These are phyloP conservation scores for Monosporascus sp. DNA, from an alignment of 2,329 filamentous ascomycete species.

Conservation along the genomic window DNA sequence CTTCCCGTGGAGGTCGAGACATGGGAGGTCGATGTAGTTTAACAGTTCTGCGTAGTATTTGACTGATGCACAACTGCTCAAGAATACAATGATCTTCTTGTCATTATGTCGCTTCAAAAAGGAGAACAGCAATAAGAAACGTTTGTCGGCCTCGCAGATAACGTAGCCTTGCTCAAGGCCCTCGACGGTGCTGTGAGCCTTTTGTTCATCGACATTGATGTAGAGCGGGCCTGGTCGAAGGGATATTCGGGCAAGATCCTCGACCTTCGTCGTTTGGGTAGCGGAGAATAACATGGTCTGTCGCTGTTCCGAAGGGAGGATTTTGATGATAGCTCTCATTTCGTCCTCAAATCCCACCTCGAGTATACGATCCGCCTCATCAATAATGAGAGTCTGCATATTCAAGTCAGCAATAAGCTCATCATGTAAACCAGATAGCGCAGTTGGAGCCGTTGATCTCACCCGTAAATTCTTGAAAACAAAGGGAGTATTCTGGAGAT, in stretches of 20 bases:
- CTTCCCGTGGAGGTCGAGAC: slow-evolving; percentile 75
- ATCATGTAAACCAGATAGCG: not conserved
- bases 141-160: slow-evolving; percentile 85
- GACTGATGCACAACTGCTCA: slow-evolving; percentile 86
- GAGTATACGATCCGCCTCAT: slow-evolving; percentile 93
- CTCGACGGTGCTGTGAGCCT: slow-evolving; percentile 87
- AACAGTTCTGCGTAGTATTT: slow-evolving; percentile 94
- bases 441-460: not conserved
- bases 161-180: slow-evolving; percentile 96
- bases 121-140: slow-evolving; percentile 86
- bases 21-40: slow-evolving; percentile 84
- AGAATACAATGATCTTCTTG: slow-evolving; percentile 98
- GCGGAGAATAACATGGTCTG: slow-evolving; percentile 99
- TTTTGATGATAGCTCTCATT: slow-evolving; percentile 94
- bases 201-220: slow-evolving; percentile 90
- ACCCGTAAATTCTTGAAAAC: slow-evolving; percentile 32
- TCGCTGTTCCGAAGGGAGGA: slow-evolving; percentile 77
- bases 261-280: slow-evolving; percentile 97
- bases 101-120: slow-evolving; percentile 88
- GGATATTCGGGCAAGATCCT: slow-evolving; percentile 92
- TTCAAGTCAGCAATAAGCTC: slow-evolving; percentile 67
- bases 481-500: slow-evolving; percentile 89
- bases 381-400: slow-evolving; percentile 84
- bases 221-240: slow-evolving; percentile 86
- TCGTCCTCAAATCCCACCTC: slow-evolving; percentile 99